These are phyloP conservation scores for Anthoceros angustus DNA, from an alignment of 225 moss, liverwort and hornwort species.

Conservation along the genomic window DNA sequence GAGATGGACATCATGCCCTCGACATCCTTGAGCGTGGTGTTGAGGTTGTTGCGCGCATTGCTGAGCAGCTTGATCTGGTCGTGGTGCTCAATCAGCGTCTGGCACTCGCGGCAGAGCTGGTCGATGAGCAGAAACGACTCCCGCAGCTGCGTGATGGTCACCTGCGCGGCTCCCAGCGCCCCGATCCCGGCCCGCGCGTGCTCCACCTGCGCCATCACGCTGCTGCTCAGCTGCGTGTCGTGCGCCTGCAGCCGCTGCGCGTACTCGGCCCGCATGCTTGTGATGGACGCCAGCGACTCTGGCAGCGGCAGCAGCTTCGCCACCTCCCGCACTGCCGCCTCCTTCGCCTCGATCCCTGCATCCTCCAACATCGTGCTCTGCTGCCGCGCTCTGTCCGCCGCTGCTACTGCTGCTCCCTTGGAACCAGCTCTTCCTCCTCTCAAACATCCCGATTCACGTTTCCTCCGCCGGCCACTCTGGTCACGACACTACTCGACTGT, in stretches of 20 bases:
- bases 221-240: conserved; percentile 94
- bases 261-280: conserved; percentile 72
- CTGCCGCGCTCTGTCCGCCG: too few species aligned
- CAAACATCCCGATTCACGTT: too few species aligned
- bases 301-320: conserved; percentile 89
- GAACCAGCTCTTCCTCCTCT: too few species aligned
- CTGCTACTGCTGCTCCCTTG: too few species aligned
- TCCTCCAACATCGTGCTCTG: conserved; percentile 74
- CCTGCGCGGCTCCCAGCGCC: conserved; percentile 64
- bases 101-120: conserved; percentile 96
- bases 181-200: conserved; percentile 95
- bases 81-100: conserved; percentile 96
- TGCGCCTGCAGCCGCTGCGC: conserved; percentile 88
- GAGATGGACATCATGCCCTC: conserved; percentile 99
- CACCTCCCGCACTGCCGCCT: conserved; percentile 94
- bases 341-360: conserved; percentile 95
- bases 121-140: conserved; percentile 82
- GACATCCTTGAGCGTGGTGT: conserved; percentile 96
- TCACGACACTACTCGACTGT: too few species aligned
- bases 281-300: conserved; percentile 61
- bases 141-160: conserved; percentile 66
- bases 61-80: conserved; percentile 98
- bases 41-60: conserved; percentile 96
- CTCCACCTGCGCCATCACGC: conserved; percentile 99
- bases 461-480: too few species aligned